Evolutionary conservation across 2,329 filamentous ascomycete genomes (phyloP).

Genomic region (Pezicula rhizophila): DNA sequence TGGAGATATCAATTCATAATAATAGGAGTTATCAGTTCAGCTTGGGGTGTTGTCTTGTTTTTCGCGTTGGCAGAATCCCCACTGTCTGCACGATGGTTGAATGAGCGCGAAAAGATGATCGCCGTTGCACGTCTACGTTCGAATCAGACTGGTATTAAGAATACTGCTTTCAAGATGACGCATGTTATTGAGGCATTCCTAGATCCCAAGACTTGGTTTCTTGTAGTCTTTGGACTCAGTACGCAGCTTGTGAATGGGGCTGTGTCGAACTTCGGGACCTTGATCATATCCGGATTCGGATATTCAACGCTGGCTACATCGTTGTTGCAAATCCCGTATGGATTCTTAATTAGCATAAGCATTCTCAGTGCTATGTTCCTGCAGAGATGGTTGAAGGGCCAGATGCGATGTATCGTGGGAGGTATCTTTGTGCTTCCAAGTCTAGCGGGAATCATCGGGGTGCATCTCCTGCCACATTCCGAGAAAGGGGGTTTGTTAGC

Average conservation of each 20-base stretch:
- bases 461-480: too few relatives aligned
- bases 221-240: conserved; percentile 12
- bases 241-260: conserved; percentile 30
- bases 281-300: conserved; percentile 30
- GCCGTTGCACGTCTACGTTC: conserved; percentile 16
- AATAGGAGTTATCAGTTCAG: conserved; percentile 15
- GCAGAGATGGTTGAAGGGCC: background rate
- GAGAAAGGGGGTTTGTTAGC: background rate
- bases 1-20: conserved; percentile 47
- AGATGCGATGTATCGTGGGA: background rate
- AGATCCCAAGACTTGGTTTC: conserved; percentile 29
- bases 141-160: background rate
- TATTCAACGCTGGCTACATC: conserved; percentile 26
- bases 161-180: conserved; percentile 37
- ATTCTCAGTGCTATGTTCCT: conserved; percentile 46
- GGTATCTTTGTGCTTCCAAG: background rate
- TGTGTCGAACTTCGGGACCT: conserved; percentile 32
- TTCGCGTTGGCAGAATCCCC: conserved; percentile 15
- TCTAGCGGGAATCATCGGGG: background rate
- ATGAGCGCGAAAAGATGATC: background rate
- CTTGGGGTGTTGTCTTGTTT: conserved; percentile 30
- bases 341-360: conserved; percentile 53
- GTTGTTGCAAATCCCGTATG: conserved; percentile 54
- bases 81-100: too few relatives aligned
- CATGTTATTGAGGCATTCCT: conserved; percentile 42